Evolutionary conservation across 2,329 filamentous ascomycete genomes (phyloP).

Genomic region (Fusarium subtropicale): DNA sequence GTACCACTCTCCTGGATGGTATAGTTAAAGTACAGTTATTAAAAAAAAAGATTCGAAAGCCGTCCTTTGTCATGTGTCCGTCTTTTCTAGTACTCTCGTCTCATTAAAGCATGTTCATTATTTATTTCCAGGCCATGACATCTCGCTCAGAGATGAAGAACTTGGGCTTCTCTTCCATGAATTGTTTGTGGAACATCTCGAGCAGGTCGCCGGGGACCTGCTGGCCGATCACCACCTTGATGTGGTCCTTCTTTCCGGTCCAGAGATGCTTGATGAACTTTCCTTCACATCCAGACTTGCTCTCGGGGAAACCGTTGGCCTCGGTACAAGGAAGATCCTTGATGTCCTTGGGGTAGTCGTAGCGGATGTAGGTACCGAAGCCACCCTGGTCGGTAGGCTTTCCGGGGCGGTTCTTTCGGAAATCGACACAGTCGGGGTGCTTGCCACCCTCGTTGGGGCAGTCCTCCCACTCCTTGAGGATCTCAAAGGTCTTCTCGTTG

Average conservation of each 20-base stretch:
- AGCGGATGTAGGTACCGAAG: slow-evolving; percentile 58
- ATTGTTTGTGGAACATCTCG: slow-evolving; percentile 53
- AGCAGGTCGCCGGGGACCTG: slow-evolving; percentile 54
- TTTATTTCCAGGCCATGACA: slow-evolving; percentile 47
- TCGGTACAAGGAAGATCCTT: slow-evolving; percentile 56
- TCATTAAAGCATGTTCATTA: slow-evolving; percentile 43
- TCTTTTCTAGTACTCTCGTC: slow-evolving; percentile 31
- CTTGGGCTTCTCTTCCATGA: slow-evolving; percentile 49
- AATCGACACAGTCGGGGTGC: slow-evolving; percentile 55
- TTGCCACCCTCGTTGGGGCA: slow-evolving; percentile 56
- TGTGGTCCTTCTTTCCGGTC: slow-evolving; percentile 55
- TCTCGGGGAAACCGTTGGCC: slow-evolving; percentile 58
- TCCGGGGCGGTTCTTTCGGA: slow-evolving; percentile 52
- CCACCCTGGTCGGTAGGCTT: slow-evolving; percentile 58
- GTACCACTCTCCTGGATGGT: slow-evolving; percentile 38
- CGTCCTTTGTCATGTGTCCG: slow-evolving; percentile 33
- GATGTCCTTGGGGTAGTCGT: slow-evolving; percentile 57
- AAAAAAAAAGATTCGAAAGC: slow-evolving; percentile 42
- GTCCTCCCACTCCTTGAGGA: slow-evolving; percentile 61
- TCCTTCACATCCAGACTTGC: slow-evolving; percentile 53
- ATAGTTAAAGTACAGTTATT: slow-evolving; percentile 46
- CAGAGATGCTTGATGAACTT: slow-evolving; percentile 59
- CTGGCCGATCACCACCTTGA: slow-evolving; percentile 55
- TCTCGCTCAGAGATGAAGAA: slow-evolving; percentile 54
- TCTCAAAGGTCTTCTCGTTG: slow-evolving; percentile 59